phyloP scores from a whole-genome alignment of 768 basidiomycete species.

The Podaxis pistillaris region DNA sequence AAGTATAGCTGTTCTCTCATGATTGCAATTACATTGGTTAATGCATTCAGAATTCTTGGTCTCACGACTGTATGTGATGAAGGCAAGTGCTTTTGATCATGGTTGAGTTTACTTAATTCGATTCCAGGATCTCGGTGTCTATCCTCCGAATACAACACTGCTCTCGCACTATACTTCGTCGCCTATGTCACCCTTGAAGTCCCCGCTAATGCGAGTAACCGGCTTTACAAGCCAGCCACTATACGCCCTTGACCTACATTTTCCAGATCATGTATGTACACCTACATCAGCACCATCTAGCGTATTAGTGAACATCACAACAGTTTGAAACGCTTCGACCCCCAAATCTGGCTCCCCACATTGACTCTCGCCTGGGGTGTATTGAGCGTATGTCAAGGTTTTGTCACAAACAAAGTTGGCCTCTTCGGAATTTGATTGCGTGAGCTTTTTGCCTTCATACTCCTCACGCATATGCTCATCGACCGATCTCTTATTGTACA shows the following conservation, averaged over 20 bases:
- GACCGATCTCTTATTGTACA: slow-evolving; percentile 19
- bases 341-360: slow-evolving; percentile 56
- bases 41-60: slow-evolving; percentile 44
- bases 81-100: too few relatives aligned
- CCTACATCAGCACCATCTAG: not conserved
- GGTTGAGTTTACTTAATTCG: not conserved
- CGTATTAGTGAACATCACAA: not conserved
- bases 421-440: slow-evolving; percentile 55
- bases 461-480: not conserved
- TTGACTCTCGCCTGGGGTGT: slow-evolving; percentile 60
- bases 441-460: slow-evolving; percentile 25
- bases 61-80: slow-evolving; percentile 37
- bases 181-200: slow-evolving; percentile 60
- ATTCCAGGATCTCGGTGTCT: slow-evolving; percentile 49
- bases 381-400: slow-evolving; percentile 51
- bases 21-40: not conserved
- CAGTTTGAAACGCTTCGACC: slow-evolving; percentile 58
- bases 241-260: not conserved
- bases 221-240: too few relatives aligned
- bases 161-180: slow-evolving; percentile 58
- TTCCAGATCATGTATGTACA: slow-evolving; percentile 39
- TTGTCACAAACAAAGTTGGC: slow-evolving; percentile 51
- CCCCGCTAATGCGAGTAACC: slow-evolving; percentile 47
- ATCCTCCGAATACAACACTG: slow-evolving; percentile 52
- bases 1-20: not conserved